A percentile compares a stretch with the other conserved stretches of the same genome.
Conservation (phyloP, 139 green algal species). For the Prasinococcaceae sp. region DNA sequence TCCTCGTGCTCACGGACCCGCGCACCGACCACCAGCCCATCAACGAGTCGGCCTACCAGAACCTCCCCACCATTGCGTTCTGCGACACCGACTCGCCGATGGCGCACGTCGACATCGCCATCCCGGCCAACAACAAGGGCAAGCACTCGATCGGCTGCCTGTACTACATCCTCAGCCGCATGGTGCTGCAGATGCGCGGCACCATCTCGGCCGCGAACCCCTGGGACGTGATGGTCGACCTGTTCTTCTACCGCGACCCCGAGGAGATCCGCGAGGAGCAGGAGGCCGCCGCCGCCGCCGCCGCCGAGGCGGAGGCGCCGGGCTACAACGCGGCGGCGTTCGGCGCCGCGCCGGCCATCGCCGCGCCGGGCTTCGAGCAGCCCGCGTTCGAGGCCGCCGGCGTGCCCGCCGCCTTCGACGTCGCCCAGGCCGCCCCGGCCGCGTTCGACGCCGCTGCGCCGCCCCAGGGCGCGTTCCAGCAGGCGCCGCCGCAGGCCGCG, state of each 20-base stretch:
- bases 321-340: no score
- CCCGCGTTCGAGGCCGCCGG: no score
- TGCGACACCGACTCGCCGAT: constrained; percentile 95
- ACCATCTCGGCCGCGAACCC: constrained; percentile 45
- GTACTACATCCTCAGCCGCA: constrained; percentile 91
- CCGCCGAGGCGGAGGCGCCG: not conserved
- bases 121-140: constrained; percentile 99
- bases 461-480: no score
- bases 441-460: no score
- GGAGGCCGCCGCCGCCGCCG: constrained; percentile 22
- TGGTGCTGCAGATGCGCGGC: constrained; percentile 96
- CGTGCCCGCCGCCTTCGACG: no score
- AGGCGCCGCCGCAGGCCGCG: no score
- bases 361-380: no score
- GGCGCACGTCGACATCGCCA: constrained; percentile 88
- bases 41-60: constrained; percentile 91
- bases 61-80: constrained; percentile 99
- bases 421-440: no score
- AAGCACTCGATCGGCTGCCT: constrained; percentile 91
- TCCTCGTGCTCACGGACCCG: constrained; percentile 91
- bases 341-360: no score
- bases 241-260: constrained; percentile 97
- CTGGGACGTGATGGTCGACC: constrained; percentile 62
- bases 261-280: constrained; percentile 70
- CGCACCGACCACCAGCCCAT: constrained; percentile 66